These are phyloP conservation scores for Penicillium corylophilum DNA, from an alignment of 2,329 filamentous ascomycete genomes.

Conservation along the genomic window DNA sequence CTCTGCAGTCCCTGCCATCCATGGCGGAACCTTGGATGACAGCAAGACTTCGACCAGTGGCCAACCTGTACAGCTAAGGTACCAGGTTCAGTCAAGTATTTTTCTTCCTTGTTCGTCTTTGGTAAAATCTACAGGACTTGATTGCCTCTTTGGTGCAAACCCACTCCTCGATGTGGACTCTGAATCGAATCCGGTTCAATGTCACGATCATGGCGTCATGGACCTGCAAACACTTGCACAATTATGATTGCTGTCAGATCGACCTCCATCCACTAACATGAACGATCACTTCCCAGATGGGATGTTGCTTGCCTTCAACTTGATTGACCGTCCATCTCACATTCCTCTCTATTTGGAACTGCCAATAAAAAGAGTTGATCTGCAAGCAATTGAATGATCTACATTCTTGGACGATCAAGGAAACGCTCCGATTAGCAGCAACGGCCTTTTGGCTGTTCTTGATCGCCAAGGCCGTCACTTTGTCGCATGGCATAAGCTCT, in stretches of 20 bases:
- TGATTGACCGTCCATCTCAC: background rate
- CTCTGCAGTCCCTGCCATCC: constrained; percentile 10
- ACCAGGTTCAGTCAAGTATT: background rate
- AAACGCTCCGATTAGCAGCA: constrained; percentile 4
- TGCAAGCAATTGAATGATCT: background rate
- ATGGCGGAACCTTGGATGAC: constrained; percentile 15
- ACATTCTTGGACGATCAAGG: constrained; percentile 9
- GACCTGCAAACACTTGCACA: constrained; percentile 2
- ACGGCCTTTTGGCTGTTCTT: background rate
- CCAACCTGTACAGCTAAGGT: background rate
- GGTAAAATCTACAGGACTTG: background rate
- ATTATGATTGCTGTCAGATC: background rate
- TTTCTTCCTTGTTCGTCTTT: background rate
- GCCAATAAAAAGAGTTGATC: background rate
- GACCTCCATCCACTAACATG: background rate
- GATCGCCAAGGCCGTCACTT: background rate
- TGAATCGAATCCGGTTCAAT: background rate
- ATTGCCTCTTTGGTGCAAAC: background rate
- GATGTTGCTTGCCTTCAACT: background rate
- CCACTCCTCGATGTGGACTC: background rate
- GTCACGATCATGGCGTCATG: constrained; percentile 13
- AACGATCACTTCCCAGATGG: background rate
- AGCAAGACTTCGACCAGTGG: constrained; percentile 10
- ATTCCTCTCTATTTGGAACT: constrained; percentile 3
- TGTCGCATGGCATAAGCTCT: background rate